A percentile compares a stretch with the other conserved stretches of the same genome.
phyloP scores from a whole-genome alignment of 2,329 filamentous ascomycete species.

The Phaeoacremonium minimum region DNA sequence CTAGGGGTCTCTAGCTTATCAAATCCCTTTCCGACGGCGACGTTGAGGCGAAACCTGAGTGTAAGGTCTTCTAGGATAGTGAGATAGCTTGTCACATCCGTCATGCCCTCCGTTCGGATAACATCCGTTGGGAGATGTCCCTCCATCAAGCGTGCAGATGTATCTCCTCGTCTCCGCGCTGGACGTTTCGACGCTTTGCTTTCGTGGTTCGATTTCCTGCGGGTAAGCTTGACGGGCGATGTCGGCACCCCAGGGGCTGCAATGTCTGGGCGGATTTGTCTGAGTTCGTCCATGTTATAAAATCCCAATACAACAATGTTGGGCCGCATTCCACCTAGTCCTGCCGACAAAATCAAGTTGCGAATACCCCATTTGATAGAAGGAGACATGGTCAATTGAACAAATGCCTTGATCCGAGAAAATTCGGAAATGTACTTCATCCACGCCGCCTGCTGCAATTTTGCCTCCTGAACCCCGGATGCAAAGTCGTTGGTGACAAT shows the following conservation, averaged over 20 bases:
- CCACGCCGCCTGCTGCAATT: conserved; percentile 77
- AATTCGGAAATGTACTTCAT: conserved; percentile 79
- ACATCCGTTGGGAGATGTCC: conserved; percentile 64
- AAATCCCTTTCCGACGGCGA: conserved; percentile 80
- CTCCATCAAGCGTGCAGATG: conserved; percentile 50
- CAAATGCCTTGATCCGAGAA: conserved; percentile 82
- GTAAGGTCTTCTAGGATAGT: conserved; percentile 80
- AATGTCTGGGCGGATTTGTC: conserved; percentile 22
- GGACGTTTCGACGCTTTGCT: neutral
- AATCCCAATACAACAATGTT: conserved; percentile 82
- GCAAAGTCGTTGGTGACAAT: conserved; percentile 83
- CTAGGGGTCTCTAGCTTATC: conserved; percentile 70
- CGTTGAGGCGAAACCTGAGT: conserved; percentile 74
- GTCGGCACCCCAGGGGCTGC: neutral
- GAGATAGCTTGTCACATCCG: conserved; percentile 70
- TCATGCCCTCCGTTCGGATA: conserved; percentile 63
- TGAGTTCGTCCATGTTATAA: conserved; percentile 75
- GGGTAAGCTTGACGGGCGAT: neutral
- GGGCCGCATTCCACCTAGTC: conserved; percentile 81
- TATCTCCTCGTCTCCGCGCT: conserved; percentile 44
- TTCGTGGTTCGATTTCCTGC: neutral
- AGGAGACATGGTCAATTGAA: conserved; percentile 80
- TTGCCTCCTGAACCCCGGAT: conserved; percentile 73
- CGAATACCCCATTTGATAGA: conserved; percentile 79
- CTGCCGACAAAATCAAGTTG: conserved; percentile 77